Percentiles rank a stretch among this genome's conserved stretches.
These are phyloP conservation scores for Trametes sp. DNA, from an alignment of 1,284 basidiomycete species.

Conservation along the genomic window DNA sequence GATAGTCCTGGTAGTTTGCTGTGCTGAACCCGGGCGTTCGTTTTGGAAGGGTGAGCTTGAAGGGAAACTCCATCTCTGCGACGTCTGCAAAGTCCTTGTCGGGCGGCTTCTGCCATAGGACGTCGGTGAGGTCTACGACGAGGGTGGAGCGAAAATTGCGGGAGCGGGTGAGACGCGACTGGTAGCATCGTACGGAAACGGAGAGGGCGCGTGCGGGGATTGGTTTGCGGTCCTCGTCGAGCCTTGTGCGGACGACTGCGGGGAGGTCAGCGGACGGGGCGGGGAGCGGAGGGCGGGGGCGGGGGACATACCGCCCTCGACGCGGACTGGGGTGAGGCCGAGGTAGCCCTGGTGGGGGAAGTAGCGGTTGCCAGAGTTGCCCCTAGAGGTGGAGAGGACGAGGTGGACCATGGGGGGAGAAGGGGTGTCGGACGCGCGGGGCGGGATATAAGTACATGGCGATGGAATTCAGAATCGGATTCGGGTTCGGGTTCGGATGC, in stretches of 20 bases:
- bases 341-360: slow-evolving; percentile 82
- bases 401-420: slow-evolving; percentile 65
- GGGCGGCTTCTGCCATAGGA: slow-evolving; percentile 74
- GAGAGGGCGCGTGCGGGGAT: slow-evolving; percentile 68
- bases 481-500: slow-evolving; percentile 22
- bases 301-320: slow-evolving; percentile 71
- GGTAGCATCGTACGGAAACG: slow-evolving; percentile 80
- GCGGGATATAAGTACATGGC: slow-evolving; percentile 34
- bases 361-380: slow-evolving; percentile 71
- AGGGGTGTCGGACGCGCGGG: slow-evolving; percentile 32
- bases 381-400: slow-evolving; percentile 62
- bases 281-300: slow-evolving; percentile 21
- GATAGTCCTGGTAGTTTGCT: slow-evolving; percentile 77
- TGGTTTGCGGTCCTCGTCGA: slow-evolving; percentile 74
- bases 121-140: slow-evolving; percentile 68
- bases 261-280: slow-evolving; percentile 15
- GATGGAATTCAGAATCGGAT: slow-evolving; percentile 31
- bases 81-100: slow-evolving; percentile 62
- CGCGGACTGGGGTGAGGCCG: slow-evolving; percentile 78
- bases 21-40: slow-evolving; percentile 72
- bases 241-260: slow-evolving; percentile 69
- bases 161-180: slow-evolving; percentile 69
- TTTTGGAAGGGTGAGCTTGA: slow-evolving; percentile 72
- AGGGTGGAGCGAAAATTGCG: slow-evolving; percentile 63
- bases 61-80: slow-evolving; percentile 71